Base-by-base conservation (phyloP, 1,284 basidiomycete genomes). In the Cryptococcus jaspeensis region DNA sequence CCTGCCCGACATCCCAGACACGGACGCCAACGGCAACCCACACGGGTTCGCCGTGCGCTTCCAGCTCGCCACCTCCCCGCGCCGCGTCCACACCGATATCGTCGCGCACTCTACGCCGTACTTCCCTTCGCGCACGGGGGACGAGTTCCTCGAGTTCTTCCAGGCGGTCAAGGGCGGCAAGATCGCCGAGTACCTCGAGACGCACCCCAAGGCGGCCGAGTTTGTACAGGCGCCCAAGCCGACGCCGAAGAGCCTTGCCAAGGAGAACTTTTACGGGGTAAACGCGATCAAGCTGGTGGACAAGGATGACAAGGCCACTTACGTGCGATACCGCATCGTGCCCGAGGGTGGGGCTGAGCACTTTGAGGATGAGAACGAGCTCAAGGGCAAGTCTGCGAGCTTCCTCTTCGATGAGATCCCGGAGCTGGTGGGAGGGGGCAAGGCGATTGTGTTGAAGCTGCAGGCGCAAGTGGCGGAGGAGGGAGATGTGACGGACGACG, bases 71-170 rank as follows among this genome's bases (percentile, higher is more conserved):
- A 38, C 50, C 13, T n/a, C n/a, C n/a, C n/a, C n/a, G n/a, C n/a
- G n/a, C n/a, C 50, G 50, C 37, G 25, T 23, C 13, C 63, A 62
- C 52, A 62, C 63, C 23, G 63, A 64, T 52, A 64, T 64, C 58
- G 44, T 64, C 55, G 45, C 58, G 20, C 62, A 64, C 38, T 56
- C 57, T 13, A 57, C 60, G 2, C 50, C 53, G 20, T 52, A 44
- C n/a, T 64, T 64, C 61, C 60, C 63, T 9, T 46, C 46, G 1
- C 50, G 52, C 37, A 62, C 54, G 8, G 63, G 61, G 25, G 54
- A 38, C 3, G 63, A 62, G n/a, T 60, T 62, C 52, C 55, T 62
- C 20, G 61, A 53, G n/a, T 59, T 63, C 49, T 38, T 61, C 23
- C 37, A 59, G 5, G 62, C 61, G 7, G 38, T 60, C 13, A 36